Conservation (phyloP, 805 yeast species). For the Candida germanica region DNA sequence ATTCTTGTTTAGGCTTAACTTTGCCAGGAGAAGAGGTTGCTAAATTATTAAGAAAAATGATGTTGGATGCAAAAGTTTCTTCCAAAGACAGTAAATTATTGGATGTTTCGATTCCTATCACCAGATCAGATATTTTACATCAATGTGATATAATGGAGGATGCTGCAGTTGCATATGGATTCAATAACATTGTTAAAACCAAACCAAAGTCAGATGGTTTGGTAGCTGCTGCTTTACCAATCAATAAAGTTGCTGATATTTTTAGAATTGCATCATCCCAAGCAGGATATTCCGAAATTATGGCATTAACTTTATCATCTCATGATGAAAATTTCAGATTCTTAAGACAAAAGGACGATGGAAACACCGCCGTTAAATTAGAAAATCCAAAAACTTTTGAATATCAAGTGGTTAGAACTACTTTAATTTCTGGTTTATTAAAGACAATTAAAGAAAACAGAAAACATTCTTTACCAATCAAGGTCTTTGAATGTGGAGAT, state of each 20-base stretch:
- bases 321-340: conserved; percentile 95
- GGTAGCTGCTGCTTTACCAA: conserved; percentile 83
- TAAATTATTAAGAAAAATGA: conserved; percentile 73
- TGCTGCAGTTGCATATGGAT: conserved; percentile 95
- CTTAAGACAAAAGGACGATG: conserved; percentile 71
- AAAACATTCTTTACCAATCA: conserved; percentile 90
- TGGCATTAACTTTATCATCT: conserved; percentile 93
- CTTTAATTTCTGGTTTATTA: conserved; percentile 88
- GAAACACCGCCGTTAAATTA: conserved; percentile 76
- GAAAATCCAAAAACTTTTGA: conserved; percentile 96
- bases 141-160: conserved; percentile 99
- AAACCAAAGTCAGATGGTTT: conserved; percentile 74
- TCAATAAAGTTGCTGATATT: conserved; percentile 88
- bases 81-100: conserved; percentile 45
- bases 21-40: conserved; percentile 66
- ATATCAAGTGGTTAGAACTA: conserved; percentile 96
- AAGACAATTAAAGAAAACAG: conserved; percentile 96
- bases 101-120: conserved; percentile 78
- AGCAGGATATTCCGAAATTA: conserved; percentile 92
- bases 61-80: conserved; percentile 61
- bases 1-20: conserved; percentile 86
- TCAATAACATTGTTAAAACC: conserved; percentile 79
- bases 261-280: conserved; percentile 88
- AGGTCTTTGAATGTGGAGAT: conserved; percentile 94
- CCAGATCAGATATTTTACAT: conserved; percentile 94